Evolutionary conservation across 352 stramenopile genomes (phyloP).

Genomic region (Phytophthora palmivora): DNA sequence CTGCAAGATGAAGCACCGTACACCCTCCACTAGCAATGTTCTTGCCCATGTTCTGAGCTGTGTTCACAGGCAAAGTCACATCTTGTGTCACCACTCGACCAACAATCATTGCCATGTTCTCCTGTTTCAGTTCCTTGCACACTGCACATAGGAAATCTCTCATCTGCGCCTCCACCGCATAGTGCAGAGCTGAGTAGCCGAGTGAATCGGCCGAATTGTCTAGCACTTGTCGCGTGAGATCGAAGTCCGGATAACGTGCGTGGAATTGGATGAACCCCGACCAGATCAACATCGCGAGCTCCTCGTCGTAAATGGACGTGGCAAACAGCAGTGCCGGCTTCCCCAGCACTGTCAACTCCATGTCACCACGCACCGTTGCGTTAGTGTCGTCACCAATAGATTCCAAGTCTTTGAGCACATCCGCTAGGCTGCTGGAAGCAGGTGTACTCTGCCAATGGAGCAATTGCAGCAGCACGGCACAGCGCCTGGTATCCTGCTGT

Average conservation of each 20-base stretch:
- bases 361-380: constrained; percentile 23
- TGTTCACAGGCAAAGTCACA: constrained; percentile 71
- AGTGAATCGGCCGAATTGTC: constrained; percentile 76
- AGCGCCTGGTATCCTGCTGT: constrained; percentile 15
- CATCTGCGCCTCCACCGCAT: constrained; percentile 83
- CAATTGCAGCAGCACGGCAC: constrained; percentile 48
- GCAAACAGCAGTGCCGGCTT: constrained; percentile 84
- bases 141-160: constrained; percentile 45
- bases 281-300: constrained; percentile 74
- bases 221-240: constrained; percentile 68
- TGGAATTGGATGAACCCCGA: constrained; percentile 59
- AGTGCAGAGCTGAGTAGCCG: constrained; percentile 76
- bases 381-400: constrained; percentile 14
- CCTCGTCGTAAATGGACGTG: constrained; percentile 87
- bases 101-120: constrained; percentile 23
- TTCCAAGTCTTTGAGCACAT: constrained; percentile 49
- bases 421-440: constrained; percentile 29
- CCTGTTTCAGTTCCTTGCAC: constrained; percentile 34
- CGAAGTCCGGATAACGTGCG: constrained; percentile 38
- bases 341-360: constrained; percentile 72
- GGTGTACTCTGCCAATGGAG: constrained; percentile 54
- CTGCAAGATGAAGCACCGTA: constrained; percentile 76
- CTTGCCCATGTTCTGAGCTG: constrained; percentile 64
- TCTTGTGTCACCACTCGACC: constrained; percentile 58
- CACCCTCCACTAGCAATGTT: constrained; percentile 78